phyloP scores from a whole-genome alignment of 2,329 filamentous ascomycete species.

The Metarhizium album region DNA sequence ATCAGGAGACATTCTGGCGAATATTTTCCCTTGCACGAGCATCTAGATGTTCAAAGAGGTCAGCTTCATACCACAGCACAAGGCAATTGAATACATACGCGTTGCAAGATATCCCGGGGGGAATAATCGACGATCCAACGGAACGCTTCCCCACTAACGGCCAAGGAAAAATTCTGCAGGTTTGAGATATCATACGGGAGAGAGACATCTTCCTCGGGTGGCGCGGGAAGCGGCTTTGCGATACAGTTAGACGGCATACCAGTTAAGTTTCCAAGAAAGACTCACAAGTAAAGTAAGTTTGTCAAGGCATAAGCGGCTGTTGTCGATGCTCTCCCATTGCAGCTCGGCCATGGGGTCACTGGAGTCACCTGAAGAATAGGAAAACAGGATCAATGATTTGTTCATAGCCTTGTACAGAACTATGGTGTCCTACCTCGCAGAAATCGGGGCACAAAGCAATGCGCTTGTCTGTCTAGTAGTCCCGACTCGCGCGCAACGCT shows the following conservation, averaged over 20 bases:
- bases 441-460: conserved; percentile 91
- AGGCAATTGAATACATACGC: conserved; percentile 32
- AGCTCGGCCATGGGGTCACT: conserved; percentile 64
- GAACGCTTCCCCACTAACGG: conserved; percentile 88
- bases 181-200: conserved; percentile 77
- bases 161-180: conserved; percentile 75
- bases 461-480: conserved; percentile 66
- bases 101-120: conserved; percentile 63
- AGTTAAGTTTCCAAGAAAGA: not conserved
- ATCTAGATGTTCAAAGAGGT: conserved; percentile 46
- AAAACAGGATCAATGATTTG: not conserved
- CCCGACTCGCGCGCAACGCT: conserved; percentile 88
- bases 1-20: conserved; percentile 96
- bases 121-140: conserved; percentile 94
- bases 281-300: conserved; percentile 61
- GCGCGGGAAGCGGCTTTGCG: conserved; percentile 55
- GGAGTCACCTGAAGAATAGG: conserved; percentile 43
- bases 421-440: conserved; percentile 45
- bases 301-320: conserved; percentile 67
- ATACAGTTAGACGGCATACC: conserved; percentile 2
- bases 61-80: not conserved
- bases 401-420: not conserved
- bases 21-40: conserved; percentile 85
- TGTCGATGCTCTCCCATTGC: conserved; percentile 91
- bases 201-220: conserved; percentile 65